Evolutionary conservation across 2,329 filamentous ascomycete species (phyloP).

Genomic region (Colletotrichum sp.): DNA sequence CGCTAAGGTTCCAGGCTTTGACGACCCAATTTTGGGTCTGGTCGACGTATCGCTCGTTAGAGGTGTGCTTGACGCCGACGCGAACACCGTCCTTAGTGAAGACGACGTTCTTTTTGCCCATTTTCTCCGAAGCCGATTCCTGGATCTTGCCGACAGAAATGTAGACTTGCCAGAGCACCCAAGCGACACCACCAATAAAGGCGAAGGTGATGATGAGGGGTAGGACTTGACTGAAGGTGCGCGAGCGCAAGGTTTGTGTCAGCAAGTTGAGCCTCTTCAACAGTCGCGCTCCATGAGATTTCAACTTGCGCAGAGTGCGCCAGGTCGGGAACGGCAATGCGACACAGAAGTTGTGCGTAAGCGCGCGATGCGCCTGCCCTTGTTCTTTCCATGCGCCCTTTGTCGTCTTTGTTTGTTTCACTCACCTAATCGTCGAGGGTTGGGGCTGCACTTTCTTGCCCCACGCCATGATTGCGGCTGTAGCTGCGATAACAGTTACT

Average conservation of each 20-base stretch:
- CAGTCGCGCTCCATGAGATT: neutral
- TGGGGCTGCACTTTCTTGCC: conserved; percentile 14
- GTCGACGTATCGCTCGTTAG: conserved; percentile 74
- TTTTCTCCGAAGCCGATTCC: conserved; percentile 67
- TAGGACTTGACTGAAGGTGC: conserved; percentile 59
- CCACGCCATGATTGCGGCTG: conserved; percentile 12
- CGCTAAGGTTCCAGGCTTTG: conserved; percentile 67
- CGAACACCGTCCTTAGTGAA: conserved; percentile 77
- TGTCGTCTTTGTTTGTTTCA: neutral
- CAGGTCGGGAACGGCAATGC: neutral
- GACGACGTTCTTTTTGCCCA: conserved; percentile 76
- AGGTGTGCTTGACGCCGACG: conserved; percentile 72
- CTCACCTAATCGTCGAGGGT: conserved; percentile 14
- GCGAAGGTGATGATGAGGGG: conserved; percentile 69
- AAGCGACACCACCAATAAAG: conserved; percentile 61
- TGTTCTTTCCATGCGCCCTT: neutral
- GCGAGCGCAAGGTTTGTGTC: neutral
- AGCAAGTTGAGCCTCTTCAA: neutral
- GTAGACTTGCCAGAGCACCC: conserved; percentile 76
- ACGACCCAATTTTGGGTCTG: conserved; percentile 72
- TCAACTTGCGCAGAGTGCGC: neutral
- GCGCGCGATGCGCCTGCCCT: neutral
- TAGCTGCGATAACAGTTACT: neutral
- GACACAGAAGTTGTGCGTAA: neutral
- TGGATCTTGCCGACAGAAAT: conserved; percentile 69